These are phyloP conservation scores for Neurospora sp. DNA, from an alignment of 495 filamentous ascomycete species.

Conservation along the genomic window DNA sequence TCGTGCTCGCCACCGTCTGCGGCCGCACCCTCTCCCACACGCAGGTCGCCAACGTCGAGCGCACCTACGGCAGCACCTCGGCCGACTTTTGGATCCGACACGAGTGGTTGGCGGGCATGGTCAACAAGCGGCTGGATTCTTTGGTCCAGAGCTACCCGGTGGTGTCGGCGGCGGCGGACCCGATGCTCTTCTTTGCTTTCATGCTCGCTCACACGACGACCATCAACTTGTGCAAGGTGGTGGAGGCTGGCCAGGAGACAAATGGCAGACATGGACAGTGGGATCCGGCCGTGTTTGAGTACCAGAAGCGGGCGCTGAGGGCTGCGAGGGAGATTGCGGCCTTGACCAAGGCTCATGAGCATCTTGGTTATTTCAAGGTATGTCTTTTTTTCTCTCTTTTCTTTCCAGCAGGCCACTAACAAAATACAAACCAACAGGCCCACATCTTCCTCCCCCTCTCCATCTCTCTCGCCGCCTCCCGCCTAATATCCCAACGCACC, in stretches of 20 bases:
- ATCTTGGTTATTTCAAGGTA: conserved; percentile 37
- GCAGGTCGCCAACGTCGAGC: conserved; percentile 24
- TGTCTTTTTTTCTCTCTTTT: not conserved
- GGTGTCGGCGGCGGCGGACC: conserved; percentile 28
- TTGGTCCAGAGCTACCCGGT: conserved; percentile 24
- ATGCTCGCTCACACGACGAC: conserved; percentile 37
- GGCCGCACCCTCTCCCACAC: conserved; percentile 37
- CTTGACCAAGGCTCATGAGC: conserved; percentile 30
- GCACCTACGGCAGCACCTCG: conserved; percentile 5
- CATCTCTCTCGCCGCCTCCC: conserved; percentile 14
- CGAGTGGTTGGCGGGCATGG: conserved; percentile 37
- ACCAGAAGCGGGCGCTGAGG: conserved; percentile 21
- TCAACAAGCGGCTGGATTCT: conserved; percentile 27
- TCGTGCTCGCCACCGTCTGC: conserved; percentile 37
- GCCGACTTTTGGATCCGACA: conserved; percentile 38
- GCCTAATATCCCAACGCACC: conserved; percentile 2
- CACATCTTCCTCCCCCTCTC: conserved; percentile 20
- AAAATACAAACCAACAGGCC: conserved; percentile 1
- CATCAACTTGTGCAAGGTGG: conserved; percentile 30
- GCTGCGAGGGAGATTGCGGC: conserved; percentile 33
- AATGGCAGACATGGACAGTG: not conserved
- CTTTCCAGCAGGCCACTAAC: not conserved
- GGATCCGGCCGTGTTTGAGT: conserved; percentile 16
- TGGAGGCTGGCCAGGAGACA: conserved; percentile 12
- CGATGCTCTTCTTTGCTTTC: conserved; percentile 34